Evolutionary conservation across 306 rosid genomes (phyloP), one percentile per base, ranked within the genome.

Genomic region (Styphnolobium japonicum): DNA sequence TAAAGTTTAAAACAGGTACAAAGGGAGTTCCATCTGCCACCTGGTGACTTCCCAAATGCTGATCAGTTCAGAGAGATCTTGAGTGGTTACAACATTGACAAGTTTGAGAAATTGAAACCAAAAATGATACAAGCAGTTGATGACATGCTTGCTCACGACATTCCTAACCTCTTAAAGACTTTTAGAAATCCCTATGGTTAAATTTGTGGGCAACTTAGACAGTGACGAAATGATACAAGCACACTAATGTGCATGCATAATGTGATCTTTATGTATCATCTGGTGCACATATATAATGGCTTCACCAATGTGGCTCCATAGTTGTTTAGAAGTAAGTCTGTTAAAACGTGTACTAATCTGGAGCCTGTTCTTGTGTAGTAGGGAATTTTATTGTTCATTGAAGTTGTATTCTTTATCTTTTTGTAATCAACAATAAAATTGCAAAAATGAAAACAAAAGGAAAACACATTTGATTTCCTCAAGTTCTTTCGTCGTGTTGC

Each of bases 81-180:
- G 72, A 77, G 63, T 33, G 93, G 96, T 31, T 93, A 79, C 88
- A 93, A 75, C 85, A 23, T 95, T 7, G 98, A 93, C 77, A 95
- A 86, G 73, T 95, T 95, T 45, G 99, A 93, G 87, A 95, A 68
- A 88, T 80, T 95, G 88, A 93, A 89, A 80, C 89, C 96, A 21
- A 91, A 81, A 76, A 75, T 88, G 92, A 87, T 91, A 48, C 92
- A 93, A 82, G 71, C 96, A 0, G 97, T 95, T 8, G 99, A 95
- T 36, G 96, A 95, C 71, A 95, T 95, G 99, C 87, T 95, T 82
- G 96, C 96, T 37, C 83, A 95, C 21, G 99, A 95, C 25, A 88
- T 95, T 74, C 99, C 99, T 6, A 91, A 89, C 5, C 96, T 95
- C 61, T 71, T 95, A 60, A 95, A 93, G 86, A 83, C 63, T 45